Conservation (phyloP, 2,329 filamentous ascomycete species). For the Diplodia intermedia region DNA sequence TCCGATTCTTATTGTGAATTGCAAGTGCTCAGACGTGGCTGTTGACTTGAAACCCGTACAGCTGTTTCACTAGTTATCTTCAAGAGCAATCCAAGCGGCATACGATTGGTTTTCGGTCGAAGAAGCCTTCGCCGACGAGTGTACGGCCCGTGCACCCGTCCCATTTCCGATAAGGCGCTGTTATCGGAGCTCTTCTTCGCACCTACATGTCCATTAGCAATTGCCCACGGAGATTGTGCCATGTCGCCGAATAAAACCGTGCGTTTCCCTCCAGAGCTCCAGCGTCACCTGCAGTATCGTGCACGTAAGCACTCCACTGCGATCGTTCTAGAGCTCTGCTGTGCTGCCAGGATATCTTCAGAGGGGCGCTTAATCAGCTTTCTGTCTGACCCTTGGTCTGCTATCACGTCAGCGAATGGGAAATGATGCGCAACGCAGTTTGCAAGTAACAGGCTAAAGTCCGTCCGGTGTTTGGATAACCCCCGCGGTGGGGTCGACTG, state of each 20-base stretch:
- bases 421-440: neutral
- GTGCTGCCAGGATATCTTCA: too few species aligned
- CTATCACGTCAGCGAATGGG: neutral
- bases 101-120: neutral
- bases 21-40: too few species aligned
- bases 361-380: neutral
- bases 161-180: neutral
- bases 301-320: too few species aligned
- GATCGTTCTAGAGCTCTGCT: too few species aligned
- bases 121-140: neutral
- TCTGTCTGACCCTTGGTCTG: neutral
- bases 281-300: neutral
- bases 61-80: too few species aligned
- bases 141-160: neutral
- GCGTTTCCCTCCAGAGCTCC: neutral
- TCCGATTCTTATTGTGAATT: too few species aligned
- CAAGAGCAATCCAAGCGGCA: too few species aligned
- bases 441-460: conserved; percentile 5
- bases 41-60: too few species aligned
- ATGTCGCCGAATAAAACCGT: neutral
- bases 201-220: neutral
- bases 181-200: conserved; percentile 1
- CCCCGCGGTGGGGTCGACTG: conserved; percentile 27
- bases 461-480: conserved; percentile 12
- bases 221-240: neutral